Conservation (phyloP, 1,284 basidiomycete genomes). For the Violaceomyces palustris region DNA sequence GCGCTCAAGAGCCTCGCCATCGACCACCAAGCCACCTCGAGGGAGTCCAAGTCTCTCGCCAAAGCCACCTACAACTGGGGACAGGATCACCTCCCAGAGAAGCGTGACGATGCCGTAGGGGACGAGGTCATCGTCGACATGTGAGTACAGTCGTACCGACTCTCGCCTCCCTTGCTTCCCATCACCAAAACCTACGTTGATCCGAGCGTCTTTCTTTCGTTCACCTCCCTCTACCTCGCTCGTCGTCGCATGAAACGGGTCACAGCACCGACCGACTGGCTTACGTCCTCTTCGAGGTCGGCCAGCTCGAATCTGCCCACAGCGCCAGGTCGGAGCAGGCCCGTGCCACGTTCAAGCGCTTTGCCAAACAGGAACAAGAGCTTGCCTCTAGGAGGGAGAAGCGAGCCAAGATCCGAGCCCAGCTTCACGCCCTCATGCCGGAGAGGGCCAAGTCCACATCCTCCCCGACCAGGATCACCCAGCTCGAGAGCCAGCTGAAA, state of each 20-base stretch:
- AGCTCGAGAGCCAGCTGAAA: conserved; percentile 22
- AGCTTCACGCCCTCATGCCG: conserved; percentile 34
- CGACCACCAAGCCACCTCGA: conserved; percentile 34
- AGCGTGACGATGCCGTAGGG: conserved; percentile 32
- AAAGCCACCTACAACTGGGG: conserved; percentile 39
- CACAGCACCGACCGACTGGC: conserved; percentile 35
- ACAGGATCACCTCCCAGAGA: conserved; percentile 30
- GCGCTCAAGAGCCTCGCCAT: conserved; percentile 40
- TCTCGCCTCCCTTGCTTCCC: neutral
- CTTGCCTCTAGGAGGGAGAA: conserved; percentile 22
- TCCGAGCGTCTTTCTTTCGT: no score
- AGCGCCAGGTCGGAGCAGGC: conserved; percentile 29
- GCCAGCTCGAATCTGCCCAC: conserved; percentile 40
- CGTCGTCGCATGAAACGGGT: no score
- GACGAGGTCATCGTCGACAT: conserved; percentile 36
- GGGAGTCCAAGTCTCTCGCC: conserved; percentile 35
- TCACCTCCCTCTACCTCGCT: no score
- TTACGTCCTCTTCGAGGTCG: conserved; percentile 36
- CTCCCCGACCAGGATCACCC: conserved; percentile 6
- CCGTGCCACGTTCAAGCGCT: conserved; percentile 30
- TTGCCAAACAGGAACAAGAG: conserved; percentile 34
- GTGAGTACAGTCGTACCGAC: neutral
- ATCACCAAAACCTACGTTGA: no score
- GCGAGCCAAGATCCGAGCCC: conserved; percentile 34
- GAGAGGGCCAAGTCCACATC: conserved; percentile 25